Base-by-base conservation (phyloP, 2,329 filamentous ascomycete genomes). In the Xylaria sp. region DNA sequence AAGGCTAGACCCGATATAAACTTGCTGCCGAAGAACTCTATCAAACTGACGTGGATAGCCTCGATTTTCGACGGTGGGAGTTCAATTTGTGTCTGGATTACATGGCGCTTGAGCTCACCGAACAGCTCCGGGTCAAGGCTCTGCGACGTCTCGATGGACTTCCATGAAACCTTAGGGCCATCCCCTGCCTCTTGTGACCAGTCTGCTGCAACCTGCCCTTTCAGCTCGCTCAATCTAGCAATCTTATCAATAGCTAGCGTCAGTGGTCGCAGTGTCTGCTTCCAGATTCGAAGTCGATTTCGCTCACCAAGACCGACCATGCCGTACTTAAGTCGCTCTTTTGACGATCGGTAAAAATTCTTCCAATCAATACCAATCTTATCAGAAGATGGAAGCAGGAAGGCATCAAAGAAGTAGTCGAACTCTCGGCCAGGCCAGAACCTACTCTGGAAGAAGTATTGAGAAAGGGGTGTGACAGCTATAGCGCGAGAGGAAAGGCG, bases 351-450 rank as follows among this genome's bases (percentile, higher is more conserved):
- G 67, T 75, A 77, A 28, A 77, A 64, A 31, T 58, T 50, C 23
- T 58, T 55, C 73, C 73, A 77, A 65, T 76, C 73, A 15, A 73
- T 65, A n/a, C 70, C 61, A 10, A 50, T 57, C 37, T 56, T 66
- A 1, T 73, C 68, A 9, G 41, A 18, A 4, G 59, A 55, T 3
- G 56, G 23, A 1, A 73, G 72, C 28, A 76, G 28, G 34, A 77
- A 76, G 10, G 55, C 72, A 58, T 77, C 75, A 23, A 77, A 77
- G 23, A 73, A 65, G n/a, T 61, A 56, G 25, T 70, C 73, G 28
- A 77, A 63, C 55, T 76, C 73, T 13, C 64, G 71, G 5, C 66
- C 70, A 15, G 73, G 70, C 72, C 70, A 77, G 62, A 77, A 77
- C 20, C 74, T 70, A 46, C 73, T 75, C 37, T 65, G 69, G 55